Conservation (phyloP, 2,329 filamentous ascomycete species). For the Didymella lethalis region DNA sequence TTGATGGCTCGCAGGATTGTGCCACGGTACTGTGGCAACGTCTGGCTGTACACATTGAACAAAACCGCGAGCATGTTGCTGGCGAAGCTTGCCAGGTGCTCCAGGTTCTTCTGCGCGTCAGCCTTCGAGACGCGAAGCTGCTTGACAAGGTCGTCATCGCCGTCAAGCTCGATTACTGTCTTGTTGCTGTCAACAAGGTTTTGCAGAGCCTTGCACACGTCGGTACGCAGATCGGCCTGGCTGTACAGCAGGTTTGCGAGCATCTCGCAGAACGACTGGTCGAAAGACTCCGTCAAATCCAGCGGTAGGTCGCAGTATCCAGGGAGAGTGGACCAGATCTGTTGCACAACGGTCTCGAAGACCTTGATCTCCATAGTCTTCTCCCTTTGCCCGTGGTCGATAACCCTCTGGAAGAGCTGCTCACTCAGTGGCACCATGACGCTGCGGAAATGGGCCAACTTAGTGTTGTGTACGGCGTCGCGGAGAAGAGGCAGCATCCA, state of each 20-base stretch:
- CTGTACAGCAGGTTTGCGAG: slow-evolving; percentile 91
- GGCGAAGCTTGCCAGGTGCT: slow-evolving; percentile 79
- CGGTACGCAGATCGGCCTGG: slow-evolving; percentile 84
- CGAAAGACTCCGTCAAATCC: slow-evolving; percentile 74
- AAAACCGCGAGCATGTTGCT: slow-evolving; percentile 92
- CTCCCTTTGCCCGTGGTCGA: slow-evolving; percentile 80
- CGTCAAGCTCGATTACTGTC: slow-evolving; percentile 74
- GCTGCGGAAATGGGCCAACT: slow-evolving; percentile 80
- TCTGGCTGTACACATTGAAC: slow-evolving; percentile 99
- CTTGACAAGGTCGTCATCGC: slow-evolving; percentile 74
- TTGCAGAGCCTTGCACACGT: slow-evolving; percentile 86
- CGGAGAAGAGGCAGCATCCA: slow-evolving; percentile 94
- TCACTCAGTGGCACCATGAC: slow-evolving; percentile 92
- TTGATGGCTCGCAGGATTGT: slow-evolving; percentile 95
- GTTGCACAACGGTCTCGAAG: slow-evolving; percentile 93
- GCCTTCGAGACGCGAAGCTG: slow-evolving; percentile 80
- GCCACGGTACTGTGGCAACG: slow-evolving; percentile 87
- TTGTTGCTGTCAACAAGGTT: slow-evolving; percentile 92
- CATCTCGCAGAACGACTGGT: slow-evolving; percentile 88
- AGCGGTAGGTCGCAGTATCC: slow-evolving; percentile 94
- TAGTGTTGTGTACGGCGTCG: slow-evolving; percentile 88
- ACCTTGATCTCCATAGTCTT: slow-evolving; percentile 98
- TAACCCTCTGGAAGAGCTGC: slow-evolving; percentile 84
- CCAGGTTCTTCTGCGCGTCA: slow-evolving; percentile 78
- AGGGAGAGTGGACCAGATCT: slow-evolving; percentile 92